Base-by-base conservation (phyloP, 352 stramenopile species). In the Phytophthora pinifolia region DNA sequence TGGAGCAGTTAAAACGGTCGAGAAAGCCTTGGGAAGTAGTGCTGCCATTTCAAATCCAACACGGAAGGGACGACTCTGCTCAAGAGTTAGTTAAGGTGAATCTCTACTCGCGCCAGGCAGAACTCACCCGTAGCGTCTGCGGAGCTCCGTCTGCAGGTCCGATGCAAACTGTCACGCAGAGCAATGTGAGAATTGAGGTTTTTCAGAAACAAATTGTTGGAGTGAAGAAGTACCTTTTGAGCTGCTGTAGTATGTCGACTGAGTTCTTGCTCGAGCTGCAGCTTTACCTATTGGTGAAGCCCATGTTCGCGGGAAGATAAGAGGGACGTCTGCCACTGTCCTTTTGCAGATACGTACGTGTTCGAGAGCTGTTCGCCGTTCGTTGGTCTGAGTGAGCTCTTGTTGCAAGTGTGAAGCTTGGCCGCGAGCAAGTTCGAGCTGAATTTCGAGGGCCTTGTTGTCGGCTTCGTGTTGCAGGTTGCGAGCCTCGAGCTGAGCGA, bases 101-200 rank as follows among this genome's bases (percentile, higher is more conserved):
- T 29, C 13, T 20, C 14, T 14, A 10, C 22, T 9, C 18, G 18
- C 17, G 29, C 3, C 13, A 34, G 22, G 6, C 14, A 25, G 18
- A 15, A 62, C 70, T 42, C 35, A 89, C 76, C 76, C 79, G 45
- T 87, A 86, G 42, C 79, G 79, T 48, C 74, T 78, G 15, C 67
- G 70, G 7, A 89, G 38, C 43, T 86, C 70, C 27, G 36, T 36
- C 32, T 83, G 75, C 25, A 88, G 54, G 30, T 86, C 74, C 13
- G 54, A 55, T 9, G 67, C 65, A 54, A 88, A 89, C 65, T 88
- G 50, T 44, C 8, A 20, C 18, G 4, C 34, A 36, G 18, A 60
- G 13, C n/a, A 42, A 55, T 17, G 12, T 12, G 32, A 22, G 2
- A 25, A 30, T 15, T 15, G 32, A 53, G 15, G 22, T 46, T 15